Base-by-base conservation (phyloP, 805 yeast genomes). In the Schwanniomyces polymorphus region DNA sequence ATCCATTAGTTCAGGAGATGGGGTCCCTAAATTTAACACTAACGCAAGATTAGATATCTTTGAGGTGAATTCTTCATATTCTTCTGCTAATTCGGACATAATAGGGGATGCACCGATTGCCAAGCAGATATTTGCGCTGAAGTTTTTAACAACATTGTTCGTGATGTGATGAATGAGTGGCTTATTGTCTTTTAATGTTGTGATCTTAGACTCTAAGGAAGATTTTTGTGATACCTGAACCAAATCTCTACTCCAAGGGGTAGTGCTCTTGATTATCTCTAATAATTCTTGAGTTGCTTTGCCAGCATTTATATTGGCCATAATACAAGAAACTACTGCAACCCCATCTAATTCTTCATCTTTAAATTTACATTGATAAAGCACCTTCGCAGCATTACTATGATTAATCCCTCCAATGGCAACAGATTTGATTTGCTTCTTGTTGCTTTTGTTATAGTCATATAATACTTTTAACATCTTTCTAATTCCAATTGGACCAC, bases 121-220 rank as follows among this genome's bases (percentile, higher is more conserved):
- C 46, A 91, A 70, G 0, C 94, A 81, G 6, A 88, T 88, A 59
- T 91, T 91, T 5, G 97, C 97, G 48, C 91, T 85, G 60, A 88
- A 82, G 62, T 88, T 87, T 59, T 88, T 88, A 25, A 88, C 97
- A n/a, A 91, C 97, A 46, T 77, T 79, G 59, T 91, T 91, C 17
- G 97, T 91, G 48, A 91, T 85, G 57, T 91, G 96, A 59, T 91
- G 97, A 7, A 89, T 84, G 53, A 91, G 64, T 0, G 96, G 95
- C 5, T 71, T 67, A 0, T 53, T 52, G 11, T 46, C 7, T 45
- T 11, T 68, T 5, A 68, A 60, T 2, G 55, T 52, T 5, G 44
- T 41, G 6, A 47, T 43, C 17, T 60, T 33, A 2, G 16, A 17
- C n/a, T 21, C 46, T 18, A 31, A 16, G 4, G 37, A 14, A 9